A percentile compares a stretch with the other conserved stretches of the same genome.
Conservation (phyloP, 2,329 filamentous ascomycete species). For the Calonectria multiphialidica region DNA sequence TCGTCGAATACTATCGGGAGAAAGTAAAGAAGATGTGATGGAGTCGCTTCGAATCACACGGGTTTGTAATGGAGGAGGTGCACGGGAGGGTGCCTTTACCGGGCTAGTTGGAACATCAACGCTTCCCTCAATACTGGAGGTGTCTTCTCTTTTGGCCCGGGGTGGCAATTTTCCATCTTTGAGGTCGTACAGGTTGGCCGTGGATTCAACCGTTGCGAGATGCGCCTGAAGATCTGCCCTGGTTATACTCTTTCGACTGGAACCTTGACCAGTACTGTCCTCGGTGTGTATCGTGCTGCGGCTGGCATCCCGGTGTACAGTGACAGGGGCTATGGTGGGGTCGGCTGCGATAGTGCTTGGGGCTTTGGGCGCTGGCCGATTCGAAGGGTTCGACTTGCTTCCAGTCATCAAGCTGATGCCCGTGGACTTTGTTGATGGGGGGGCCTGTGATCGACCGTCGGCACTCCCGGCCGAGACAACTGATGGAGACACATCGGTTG, state of each 20-base stretch:
- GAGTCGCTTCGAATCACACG: slow-evolving; percentile 50
- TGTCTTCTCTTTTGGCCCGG: slow-evolving; percentile 56
- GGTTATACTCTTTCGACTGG: slow-evolving; percentile 57
- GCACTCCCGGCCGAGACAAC: slow-evolving; percentile 45
- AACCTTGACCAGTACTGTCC: slow-evolving; percentile 54
- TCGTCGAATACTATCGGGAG: slow-evolving; percentile 54
- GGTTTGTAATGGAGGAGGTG: slow-evolving; percentile 51
- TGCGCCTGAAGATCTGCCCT: slow-evolving; percentile 56
- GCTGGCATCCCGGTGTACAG: slow-evolving; percentile 61
- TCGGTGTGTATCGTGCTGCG: slow-evolving; percentile 58
- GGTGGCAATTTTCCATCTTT: slow-evolving; percentile 51
- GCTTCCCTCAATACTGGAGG: slow-evolving; percentile 59
- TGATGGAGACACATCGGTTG: slow-evolving; percentile 54
- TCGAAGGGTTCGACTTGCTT: slow-evolving; percentile 56
- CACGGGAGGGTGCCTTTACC: slow-evolving; percentile 49
- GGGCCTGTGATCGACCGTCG: slow-evolving; percentile 56
- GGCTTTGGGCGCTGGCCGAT: slow-evolving; percentile 56
- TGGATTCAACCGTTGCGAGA: slow-evolving; percentile 50
- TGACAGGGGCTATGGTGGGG: slow-evolving; percentile 62
- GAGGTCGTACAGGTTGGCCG: slow-evolving; percentile 53
- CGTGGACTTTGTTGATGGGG: slow-evolving; percentile 60
- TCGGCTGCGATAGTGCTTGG: slow-evolving; percentile 57
- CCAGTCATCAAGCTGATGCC: slow-evolving; percentile 60
- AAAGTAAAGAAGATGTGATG: slow-evolving; percentile 49
- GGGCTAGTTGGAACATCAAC: slow-evolving; percentile 62